These are phyloP conservation scores for Aaosphaeria arxii DNA, from an alignment of 2,329 filamentous ascomycete genomes.

Conservation along the genomic window DNA sequence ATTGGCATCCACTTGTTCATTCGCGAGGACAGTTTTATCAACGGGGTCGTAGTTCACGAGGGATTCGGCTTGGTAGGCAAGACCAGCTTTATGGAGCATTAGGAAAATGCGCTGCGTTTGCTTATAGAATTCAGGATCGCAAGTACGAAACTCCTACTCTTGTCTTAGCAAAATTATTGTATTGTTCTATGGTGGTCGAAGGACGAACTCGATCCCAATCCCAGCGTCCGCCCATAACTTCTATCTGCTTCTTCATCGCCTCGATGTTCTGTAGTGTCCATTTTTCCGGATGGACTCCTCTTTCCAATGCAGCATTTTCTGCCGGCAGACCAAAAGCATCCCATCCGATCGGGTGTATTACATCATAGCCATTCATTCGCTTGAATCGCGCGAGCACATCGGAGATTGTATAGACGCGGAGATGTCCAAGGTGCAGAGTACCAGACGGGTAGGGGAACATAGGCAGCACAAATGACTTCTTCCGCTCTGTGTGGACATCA, in stretches of 20 bases:
- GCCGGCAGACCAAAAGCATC: conserved; percentile 89
- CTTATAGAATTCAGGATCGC: conserved; percentile 81
- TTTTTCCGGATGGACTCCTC: conserved; percentile 69
- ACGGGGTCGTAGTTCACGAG: conserved; percentile 89
- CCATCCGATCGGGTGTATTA: conserved; percentile 91
- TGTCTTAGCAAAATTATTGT: neutral
- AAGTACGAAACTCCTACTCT: conserved; percentile 74
- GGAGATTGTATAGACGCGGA: conserved; percentile 87
- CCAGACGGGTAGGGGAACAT: conserved; percentile 96
- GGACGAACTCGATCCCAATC: conserved; percentile 70
- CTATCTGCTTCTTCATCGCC: conserved; percentile 80
- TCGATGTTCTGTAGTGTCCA: conserved; percentile 82
- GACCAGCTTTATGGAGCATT: conserved; percentile 67
- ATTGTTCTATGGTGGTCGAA: conserved; percentile 15
- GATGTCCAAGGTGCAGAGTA: conserved; percentile 78
- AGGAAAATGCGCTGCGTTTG: conserved; percentile 86
- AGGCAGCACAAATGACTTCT: conserved; percentile 68
- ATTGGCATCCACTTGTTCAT: conserved; percentile 87
- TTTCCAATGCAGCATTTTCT: conserved; percentile 86
- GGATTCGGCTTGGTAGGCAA: conserved; percentile 81
- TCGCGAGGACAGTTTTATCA: conserved; percentile 84
- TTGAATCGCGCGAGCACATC: conserved; percentile 79
- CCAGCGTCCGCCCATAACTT: conserved; percentile 76
- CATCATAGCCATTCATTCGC: conserved; percentile 69
- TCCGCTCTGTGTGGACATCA: neutral